These are phyloP conservation scores for Pisolithus orientalis DNA, from an alignment of 768 basidiomycete species.

Conservation along the genomic window DNA sequence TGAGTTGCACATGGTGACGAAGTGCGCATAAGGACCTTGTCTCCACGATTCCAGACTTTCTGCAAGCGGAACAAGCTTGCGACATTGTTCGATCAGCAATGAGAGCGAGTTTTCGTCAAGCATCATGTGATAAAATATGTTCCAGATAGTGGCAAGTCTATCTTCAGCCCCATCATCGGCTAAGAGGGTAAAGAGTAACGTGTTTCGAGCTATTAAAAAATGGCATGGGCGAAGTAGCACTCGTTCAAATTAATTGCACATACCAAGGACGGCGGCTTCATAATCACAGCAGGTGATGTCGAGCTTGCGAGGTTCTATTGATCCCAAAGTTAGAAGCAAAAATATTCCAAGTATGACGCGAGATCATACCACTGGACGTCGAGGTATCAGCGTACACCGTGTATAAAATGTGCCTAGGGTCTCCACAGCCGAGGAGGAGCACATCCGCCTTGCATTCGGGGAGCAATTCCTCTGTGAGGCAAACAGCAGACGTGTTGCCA, in stretches of 20 bases:
- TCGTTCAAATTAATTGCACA: not conserved
- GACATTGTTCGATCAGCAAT: conserved; percentile 23
- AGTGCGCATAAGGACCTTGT: conserved; percentile 21
- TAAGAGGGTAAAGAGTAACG: conserved; percentile 22
- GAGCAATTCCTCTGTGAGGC: conserved; percentile 37
- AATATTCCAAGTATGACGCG: no score
- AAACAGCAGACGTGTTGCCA: conserved; percentile 47
- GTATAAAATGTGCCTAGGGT: conserved; percentile 42
- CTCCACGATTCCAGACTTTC: conserved; percentile 17
- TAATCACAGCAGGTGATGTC: conserved; percentile 27
- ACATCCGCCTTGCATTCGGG: conserved; percentile 36
- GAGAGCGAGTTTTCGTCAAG: conserved; percentile 18
- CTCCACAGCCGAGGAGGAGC: conserved; percentile 47
- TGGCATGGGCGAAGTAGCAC: not conserved
- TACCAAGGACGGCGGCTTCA: conserved; percentile 25
- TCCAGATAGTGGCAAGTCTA: conserved; percentile 19
- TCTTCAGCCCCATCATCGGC: conserved; percentile 16
- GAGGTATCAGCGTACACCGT: conserved; percentile 25
- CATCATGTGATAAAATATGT: conserved; percentile 25
- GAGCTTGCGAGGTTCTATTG: conserved; percentile 16
- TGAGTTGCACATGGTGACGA: conserved; percentile 18
- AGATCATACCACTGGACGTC: not conserved
- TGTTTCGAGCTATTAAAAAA: conserved; percentile 20
- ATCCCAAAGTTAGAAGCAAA: not conserved
- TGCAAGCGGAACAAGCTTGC: conserved; percentile 13